A percentile compares a stretch with the other conserved stretches of the same genome.
phyloP scores from a whole-genome alignment of 2,329 filamentous ascomycete species.

The Paraphoma chrysanthemicola region DNA sequence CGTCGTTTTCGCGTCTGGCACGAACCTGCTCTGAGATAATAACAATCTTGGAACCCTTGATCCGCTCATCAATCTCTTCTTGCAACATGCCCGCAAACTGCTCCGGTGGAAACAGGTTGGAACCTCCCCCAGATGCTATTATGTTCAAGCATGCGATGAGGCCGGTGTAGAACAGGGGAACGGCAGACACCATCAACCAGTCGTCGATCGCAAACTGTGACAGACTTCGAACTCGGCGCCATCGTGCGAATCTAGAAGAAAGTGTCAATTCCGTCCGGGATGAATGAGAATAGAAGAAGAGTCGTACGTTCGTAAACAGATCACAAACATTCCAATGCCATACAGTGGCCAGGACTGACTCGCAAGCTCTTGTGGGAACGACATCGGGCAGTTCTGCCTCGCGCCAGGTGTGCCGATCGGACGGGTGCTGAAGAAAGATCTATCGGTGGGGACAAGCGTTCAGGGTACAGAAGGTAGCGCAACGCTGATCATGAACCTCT shows the following conservation, averaged over 20 bases:
- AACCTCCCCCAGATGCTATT: slow-evolving; percentile 51
- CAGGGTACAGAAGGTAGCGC: neutral
- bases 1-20: neutral
- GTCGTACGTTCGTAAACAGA: slow-evolving; percentile 36
- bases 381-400: slow-evolving; percentile 17
- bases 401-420: slow-evolving; percentile 5
- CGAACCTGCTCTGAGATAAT: slow-evolving; percentile 53
- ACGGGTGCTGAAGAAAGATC: neutral
- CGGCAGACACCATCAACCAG: slow-evolving; percentile 39
- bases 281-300: neutral
- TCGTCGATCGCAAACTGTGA: slow-evolving; percentile 32
- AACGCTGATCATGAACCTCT: slow-evolving; percentile 2
- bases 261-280: neutral
- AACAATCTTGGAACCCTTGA: slow-evolving; percentile 55
- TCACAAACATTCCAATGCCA: slow-evolving; percentile 36
- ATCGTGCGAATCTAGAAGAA: slow-evolving; percentile 31
- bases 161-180: slow-evolving; percentile 47
- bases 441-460: neutral
- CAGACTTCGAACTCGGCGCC: slow-evolving; percentile 29
- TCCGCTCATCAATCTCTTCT: slow-evolving; percentile 50
- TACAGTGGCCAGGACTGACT: slow-evolving; percentile 39
- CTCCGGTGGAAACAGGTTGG: slow-evolving; percentile 52
- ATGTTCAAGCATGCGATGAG: slow-evolving; percentile 52
- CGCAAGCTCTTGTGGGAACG: slow-evolving; percentile 26
- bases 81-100: slow-evolving; percentile 45